A percentile compares a stretch with the other conserved stretches of the same genome.
phyloP scores from a whole-genome alignment of 169 alveolate species.

The Cryptosporidium andersoni region DNA sequence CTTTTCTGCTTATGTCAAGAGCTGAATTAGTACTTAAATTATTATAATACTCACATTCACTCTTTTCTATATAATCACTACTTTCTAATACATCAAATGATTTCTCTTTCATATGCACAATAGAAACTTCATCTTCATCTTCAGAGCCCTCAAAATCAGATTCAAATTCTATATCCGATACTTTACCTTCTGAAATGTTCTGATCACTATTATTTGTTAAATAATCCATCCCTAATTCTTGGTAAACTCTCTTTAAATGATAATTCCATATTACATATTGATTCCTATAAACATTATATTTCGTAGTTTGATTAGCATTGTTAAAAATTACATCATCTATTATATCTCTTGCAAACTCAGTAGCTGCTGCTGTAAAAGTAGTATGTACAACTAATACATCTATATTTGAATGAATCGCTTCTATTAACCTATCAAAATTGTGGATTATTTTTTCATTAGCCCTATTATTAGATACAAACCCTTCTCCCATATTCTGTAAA shows the following conservation, averaged over 20 bases:
- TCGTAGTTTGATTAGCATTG: conserved; percentile 24
- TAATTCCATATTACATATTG: conserved; percentile 54
- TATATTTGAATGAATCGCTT: conserved; percentile 59
- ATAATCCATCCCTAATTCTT: conserved; percentile 62
- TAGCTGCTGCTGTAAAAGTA: conserved; percentile 67
- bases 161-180: conserved; percentile 18
- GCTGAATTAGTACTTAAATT: no score
- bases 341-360: conserved; percentile 62
- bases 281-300: conserved; percentile 40
- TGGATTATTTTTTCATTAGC: conserved; percentile 27
- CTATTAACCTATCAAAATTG: conserved; percentile 41
- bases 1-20: conserved; percentile 28
- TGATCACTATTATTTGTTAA: not conserved
- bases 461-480: conserved; percentile 9
- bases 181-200: conserved; percentile 36
- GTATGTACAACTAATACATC: conserved; percentile 52
- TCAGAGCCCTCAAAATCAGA: conserved; percentile 22
- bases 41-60: not conserved
- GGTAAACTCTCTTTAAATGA: conserved; percentile 41
- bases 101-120: conserved; percentile 7
- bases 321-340: conserved; percentile 58
- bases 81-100: conserved; percentile 24
- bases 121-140: conserved; percentile 2
- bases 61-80: conserved; percentile 21
- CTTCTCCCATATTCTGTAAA: conserved; percentile 27